Evolutionary conservation across 2,329 filamentous ascomycete genomes (phyloP).

Genomic region (Mariannaea elegans): DNA sequence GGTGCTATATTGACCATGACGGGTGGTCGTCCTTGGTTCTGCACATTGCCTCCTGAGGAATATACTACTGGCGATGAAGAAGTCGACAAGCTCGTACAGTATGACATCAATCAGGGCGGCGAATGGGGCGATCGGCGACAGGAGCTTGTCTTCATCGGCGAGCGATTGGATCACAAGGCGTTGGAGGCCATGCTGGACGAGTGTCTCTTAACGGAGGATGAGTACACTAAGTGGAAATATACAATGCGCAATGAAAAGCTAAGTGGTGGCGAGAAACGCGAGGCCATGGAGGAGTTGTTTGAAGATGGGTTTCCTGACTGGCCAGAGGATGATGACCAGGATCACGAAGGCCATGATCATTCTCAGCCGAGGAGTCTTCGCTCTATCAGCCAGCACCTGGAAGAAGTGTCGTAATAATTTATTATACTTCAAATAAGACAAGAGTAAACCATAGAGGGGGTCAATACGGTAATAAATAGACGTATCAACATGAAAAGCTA

Average conservation of each 20-base stretch:
- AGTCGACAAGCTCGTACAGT: slow-evolving; percentile 58
- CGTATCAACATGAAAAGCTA: no score
- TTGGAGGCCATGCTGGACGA: slow-evolving; percentile 64
- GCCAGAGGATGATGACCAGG: slow-evolving; percentile 54
- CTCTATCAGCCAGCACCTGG: slow-evolving; percentile 34
- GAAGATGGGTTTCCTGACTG: slow-evolving; percentile 69
- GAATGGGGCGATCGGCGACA: slow-evolving; percentile 76
- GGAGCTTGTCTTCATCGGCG: slow-evolving; percentile 78
- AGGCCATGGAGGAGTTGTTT: slow-evolving; percentile 59
- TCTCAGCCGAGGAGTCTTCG: slow-evolving; percentile 11
- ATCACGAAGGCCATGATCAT: slow-evolving; percentile 42
- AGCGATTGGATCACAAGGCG: slow-evolving; percentile 62
- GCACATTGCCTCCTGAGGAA: slow-evolving; percentile 61
- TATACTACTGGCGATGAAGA: slow-evolving; percentile 57
- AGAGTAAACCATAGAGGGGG: neutral
- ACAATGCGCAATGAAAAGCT: slow-evolving; percentile 57
- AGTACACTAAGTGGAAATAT: slow-evolving; percentile 62
- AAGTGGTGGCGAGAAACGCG: slow-evolving; percentile 50
- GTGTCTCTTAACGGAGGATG: slow-evolving; percentile 69
- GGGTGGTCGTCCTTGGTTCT: slow-evolving; percentile 67
- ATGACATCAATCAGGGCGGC: slow-evolving; percentile 62
- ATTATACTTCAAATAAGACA: neutral
- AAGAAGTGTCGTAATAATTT: slow-evolving; percentile 27
- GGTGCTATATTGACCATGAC: slow-evolving; percentile 70
- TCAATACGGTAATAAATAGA: no score